Evolutionary conservation across 169 alveolate genomes (phyloP).

Genomic region (Condylostoma magnum): DNA sequence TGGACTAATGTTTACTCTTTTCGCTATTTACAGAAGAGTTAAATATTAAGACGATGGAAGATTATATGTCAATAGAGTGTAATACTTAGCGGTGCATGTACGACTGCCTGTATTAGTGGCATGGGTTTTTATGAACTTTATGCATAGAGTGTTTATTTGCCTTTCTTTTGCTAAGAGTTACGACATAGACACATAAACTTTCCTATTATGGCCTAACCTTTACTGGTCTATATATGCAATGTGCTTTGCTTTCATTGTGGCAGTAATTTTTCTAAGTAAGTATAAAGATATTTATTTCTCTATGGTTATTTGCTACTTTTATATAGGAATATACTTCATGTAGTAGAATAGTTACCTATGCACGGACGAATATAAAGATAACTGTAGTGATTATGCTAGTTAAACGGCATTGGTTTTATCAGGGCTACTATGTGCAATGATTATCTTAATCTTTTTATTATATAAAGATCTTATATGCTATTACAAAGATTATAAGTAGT

Average conservation of each 20-base stretch:
- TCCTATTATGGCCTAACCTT: not conserved
- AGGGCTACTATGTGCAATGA: too few species aligned
- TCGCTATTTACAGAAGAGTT: constrained; percentile 6
- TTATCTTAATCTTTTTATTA: too few species aligned
- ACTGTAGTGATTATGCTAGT: not conserved
- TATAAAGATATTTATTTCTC: constrained; percentile 19
- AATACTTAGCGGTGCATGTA: constrained; percentile 13
- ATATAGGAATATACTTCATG: not conserved
- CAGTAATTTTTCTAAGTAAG: not conserved
- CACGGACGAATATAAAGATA: not conserved
- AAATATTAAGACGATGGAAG: constrained; percentile 32
- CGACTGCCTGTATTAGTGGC: constrained; percentile 6
- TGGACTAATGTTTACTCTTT: not conserved
- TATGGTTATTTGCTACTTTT: not conserved
- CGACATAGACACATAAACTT: not conserved
- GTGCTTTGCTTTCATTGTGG: not conserved
- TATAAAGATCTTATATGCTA: too few species aligned
- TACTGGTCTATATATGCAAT: constrained; percentile 10
- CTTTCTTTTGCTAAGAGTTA: not conserved
- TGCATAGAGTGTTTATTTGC: not conserved
- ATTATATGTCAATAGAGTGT: not conserved
- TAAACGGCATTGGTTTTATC: constrained; percentile 1
- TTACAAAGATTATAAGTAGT: too few species aligned
- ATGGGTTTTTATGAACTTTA: constrained; percentile 7
- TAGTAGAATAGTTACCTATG: not conserved